These are phyloP conservation scores for Acer negundo DNA, from an alignment of 345 rosid genomes.

Conservation along the genomic window DNA sequence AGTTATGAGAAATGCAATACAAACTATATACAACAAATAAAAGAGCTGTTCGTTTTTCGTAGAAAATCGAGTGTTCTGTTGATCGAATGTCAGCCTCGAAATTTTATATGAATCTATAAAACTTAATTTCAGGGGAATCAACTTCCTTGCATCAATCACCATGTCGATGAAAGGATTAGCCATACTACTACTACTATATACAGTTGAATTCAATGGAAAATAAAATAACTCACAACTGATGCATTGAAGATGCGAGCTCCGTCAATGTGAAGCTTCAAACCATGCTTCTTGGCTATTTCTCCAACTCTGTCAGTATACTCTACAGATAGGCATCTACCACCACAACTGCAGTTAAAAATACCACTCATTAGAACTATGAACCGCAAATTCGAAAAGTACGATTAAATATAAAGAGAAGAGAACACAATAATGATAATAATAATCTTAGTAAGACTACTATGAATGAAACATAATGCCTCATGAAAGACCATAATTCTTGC, in stretches of 20 bases:
- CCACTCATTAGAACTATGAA: constrained; percentile 11
- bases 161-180: neutral
- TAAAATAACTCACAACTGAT: constrained; percentile 60
- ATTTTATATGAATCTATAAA: neutral
- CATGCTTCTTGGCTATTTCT: constrained; percentile 76
- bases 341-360: constrained; percentile 54
- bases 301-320: constrained; percentile 78
- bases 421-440: neutral
- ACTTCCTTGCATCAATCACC: neutral
- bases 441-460: neutral
- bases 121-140: neutral
- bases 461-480: neutral
- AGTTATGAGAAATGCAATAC: neutral
- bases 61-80: neutral
- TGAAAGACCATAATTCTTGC: constrained; percentile 2
- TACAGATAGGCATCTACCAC: constrained; percentile 76
- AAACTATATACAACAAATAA: too few species aligned
- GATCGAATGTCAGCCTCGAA: neutral
- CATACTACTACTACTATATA: neutral
- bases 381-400: neutral
- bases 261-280: constrained; percentile 89
- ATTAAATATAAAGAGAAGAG: neutral
- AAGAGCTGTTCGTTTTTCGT: too few species aligned
- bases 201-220: neutral
- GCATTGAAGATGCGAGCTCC: constrained; percentile 98